Evolutionary conservation across 2,329 filamentous ascomycete genomes (phyloP).

Genomic region (Aspergillus sp.): DNA sequence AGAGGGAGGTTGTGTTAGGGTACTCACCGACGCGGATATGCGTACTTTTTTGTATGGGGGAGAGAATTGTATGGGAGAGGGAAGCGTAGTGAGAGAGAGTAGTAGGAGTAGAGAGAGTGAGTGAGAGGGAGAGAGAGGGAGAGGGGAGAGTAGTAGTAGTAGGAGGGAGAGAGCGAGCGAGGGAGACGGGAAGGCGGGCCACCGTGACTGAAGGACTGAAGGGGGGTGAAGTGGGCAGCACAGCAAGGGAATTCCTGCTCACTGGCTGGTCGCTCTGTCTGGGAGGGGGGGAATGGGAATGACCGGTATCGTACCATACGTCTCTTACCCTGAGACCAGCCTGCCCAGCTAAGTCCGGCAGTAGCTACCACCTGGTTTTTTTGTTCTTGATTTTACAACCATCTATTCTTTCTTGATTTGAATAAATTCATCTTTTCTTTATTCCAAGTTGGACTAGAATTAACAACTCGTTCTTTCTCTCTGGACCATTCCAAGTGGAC

Average conservation of each 20-base stretch:
- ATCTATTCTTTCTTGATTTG: too few species aligned
- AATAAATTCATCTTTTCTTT: too few species aligned
- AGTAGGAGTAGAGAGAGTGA: slow-evolving; percentile 26
- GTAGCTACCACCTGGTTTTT: too few species aligned
- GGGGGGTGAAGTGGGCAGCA: slow-evolving; percentile 24
- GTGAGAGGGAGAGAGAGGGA: slow-evolving; percentile 28
- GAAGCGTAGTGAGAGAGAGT: slow-evolving; percentile 29
- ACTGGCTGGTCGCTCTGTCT: slow-evolving; percentile 25
- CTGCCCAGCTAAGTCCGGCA: too few species aligned
- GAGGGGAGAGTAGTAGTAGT: slow-evolving; percentile 36
- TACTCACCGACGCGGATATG: slow-evolving; percentile 38
- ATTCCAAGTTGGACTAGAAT: too few species aligned
- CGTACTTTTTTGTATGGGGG: slow-evolving; percentile 41
- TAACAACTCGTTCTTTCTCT: too few species aligned
- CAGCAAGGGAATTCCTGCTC: slow-evolving; percentile 25
- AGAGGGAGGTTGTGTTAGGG: slow-evolving; percentile 30
- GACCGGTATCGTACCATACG: slow-evolving; percentile 17
- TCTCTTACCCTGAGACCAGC: too few species aligned
- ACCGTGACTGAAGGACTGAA: slow-evolving; percentile 19
- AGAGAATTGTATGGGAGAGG: slow-evolving; percentile 36
- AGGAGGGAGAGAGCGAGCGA: slow-evolving; percentile 21
- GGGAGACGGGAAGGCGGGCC: slow-evolving; percentile 24
- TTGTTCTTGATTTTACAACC: too few species aligned
- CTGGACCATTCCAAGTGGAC: too few species aligned
- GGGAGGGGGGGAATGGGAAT: slow-evolving; percentile 5